Evolutionary conservation across 1,284 basidiomycete genomes (phyloP).

Genomic region (Cystobasidium pallidum): DNA sequence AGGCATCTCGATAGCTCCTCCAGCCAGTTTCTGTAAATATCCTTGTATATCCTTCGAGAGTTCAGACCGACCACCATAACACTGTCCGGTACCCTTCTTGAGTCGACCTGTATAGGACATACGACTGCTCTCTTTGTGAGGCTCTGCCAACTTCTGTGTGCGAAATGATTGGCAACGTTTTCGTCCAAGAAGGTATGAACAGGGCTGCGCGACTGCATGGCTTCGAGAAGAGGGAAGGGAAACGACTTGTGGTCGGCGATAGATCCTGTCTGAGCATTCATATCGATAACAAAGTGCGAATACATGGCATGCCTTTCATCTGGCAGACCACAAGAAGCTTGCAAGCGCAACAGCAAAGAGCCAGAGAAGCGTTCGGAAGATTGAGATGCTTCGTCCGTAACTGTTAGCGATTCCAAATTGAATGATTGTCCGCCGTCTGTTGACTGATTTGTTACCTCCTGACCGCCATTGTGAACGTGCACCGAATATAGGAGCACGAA

Average conservation of each 20-base stretch:
- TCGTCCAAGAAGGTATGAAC: slow-evolving; percentile 47
- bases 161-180: slow-evolving; percentile 34
- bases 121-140: slow-evolving; percentile 55
- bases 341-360: slow-evolving; percentile 9
- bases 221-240: slow-evolving; percentile 26
- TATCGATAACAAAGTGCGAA: slow-evolving; percentile 45
- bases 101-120: slow-evolving; percentile 56
- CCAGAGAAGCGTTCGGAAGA: slow-evolving; percentile 6
- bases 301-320: slow-evolving; percentile 2
- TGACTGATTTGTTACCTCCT: neutral
- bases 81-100: slow-evolving; percentile 53
- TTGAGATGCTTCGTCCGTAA: slow-evolving; percentile 11
- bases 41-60: slow-evolving; percentile 55
- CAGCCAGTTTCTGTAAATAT: slow-evolving; percentile 55
- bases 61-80: slow-evolving; percentile 58
- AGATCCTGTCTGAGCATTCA: slow-evolving; percentile 41
- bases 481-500: slow-evolving; percentile 49
- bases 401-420: slow-evolving; percentile 1
- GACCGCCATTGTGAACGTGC: slow-evolving; percentile 30
- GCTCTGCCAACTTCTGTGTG: slow-evolving; percentile 24
- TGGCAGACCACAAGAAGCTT: slow-evolving; percentile 20
- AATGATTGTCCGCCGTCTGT: slow-evolving; percentile 2
- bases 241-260: neutral
- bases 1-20: slow-evolving; percentile 27
- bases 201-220: slow-evolving; percentile 17